Evolutionary conservation across 1,139 yeast species (phyloP), one percentile per base, ranked within the genome.

Genomic region (Pichia sp.): DNA sequence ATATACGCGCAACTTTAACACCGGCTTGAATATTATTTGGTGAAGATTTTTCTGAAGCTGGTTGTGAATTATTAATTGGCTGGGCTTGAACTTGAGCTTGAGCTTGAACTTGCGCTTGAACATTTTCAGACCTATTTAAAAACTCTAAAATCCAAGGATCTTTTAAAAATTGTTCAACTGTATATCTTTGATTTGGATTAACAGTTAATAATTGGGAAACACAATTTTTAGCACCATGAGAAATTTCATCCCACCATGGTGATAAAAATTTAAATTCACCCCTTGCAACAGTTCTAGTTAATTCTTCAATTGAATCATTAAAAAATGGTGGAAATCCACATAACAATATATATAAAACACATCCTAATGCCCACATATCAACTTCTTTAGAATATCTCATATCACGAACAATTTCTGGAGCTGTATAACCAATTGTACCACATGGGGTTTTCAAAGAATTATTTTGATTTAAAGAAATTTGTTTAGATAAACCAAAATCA

Each of bases 181-280:
- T 79, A 62, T 87, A 87, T 54, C 97, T 73, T 47, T 73, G 70
- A 16, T 69, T 66, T 2, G 96, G 96, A 60, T 89, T 87, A 27
- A 89, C 96, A 3, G 95, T 87, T 45, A 90, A 68, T 47, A 90
- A 70, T 56, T 74, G 80, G 4, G 78, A 64, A 9, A 90, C 96
- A 64, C 95, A 80, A 55, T 76, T 70, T 62, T 87, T 87, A 7
- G 96, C 97, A 23, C 83, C 87, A 35, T 58, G 62, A 49, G 87
- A 76, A 36, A 90, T 84, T 56, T 90, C 96, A 63, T 90, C 97
- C 97, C 97, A 90, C 97, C 97, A 90, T 0, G 97, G 97, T 47
- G 79, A 70, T 48, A 90, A 68, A 62, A 89, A 90, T 16, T 85
- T 82, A 61, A 74, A 90, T 55, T 87, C 85, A 28, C 97, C 97